These are phyloP conservation scores for Cercospora sesami DNA, from an alignment of 2,329 filamentous ascomycete species.

Conservation along the genomic window DNA sequence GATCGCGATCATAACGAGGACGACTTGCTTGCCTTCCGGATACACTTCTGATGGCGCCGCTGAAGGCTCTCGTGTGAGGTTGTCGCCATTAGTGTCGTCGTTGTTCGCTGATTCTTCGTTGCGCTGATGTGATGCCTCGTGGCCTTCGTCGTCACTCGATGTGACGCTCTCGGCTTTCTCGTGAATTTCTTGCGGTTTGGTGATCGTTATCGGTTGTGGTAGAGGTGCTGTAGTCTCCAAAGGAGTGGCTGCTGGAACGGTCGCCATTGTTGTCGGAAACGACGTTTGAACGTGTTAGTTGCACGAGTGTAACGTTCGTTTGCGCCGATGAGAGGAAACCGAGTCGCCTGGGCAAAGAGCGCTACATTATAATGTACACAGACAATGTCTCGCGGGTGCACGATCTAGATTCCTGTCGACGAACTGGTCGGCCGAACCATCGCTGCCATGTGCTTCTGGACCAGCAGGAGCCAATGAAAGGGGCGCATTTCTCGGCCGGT, in stretches of 20 bases:
- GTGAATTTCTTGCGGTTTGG: slow-evolving; percentile 7
- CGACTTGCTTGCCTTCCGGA: slow-evolving; percentile 22
- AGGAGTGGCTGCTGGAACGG: slow-evolving; percentile 8
- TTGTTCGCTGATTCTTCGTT: slow-evolving; percentile 1
- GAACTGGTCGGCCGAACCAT: background rate
- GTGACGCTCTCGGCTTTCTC: slow-evolving; percentile 15
- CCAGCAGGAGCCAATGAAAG: background rate
- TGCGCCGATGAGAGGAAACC: background rate
- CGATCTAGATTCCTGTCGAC: background rate
- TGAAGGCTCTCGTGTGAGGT: slow-evolving; percentile 16
- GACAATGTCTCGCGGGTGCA: slow-evolving; percentile 26
- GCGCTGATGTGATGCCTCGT: background rate
- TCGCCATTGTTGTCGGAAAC: slow-evolving; percentile 7
- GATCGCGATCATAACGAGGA: slow-evolving; percentile 31
- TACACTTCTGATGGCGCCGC: slow-evolving; percentile 28
- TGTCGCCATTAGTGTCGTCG: background rate
- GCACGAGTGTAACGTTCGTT: background rate
- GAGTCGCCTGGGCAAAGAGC: background rate
- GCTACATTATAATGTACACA: background rate
- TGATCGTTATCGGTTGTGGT: background rate
- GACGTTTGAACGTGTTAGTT: background rate
- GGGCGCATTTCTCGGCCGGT: background rate
- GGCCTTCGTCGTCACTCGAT: slow-evolving; percentile 9
- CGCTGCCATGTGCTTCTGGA: background rate
- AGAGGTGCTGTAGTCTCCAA: slow-evolving; percentile 5